These are phyloP conservation scores for Gaertneriomyces semiglobifer DNA, from an alignment of 192 early-diverging fungal species.

Conservation along the genomic window DNA sequence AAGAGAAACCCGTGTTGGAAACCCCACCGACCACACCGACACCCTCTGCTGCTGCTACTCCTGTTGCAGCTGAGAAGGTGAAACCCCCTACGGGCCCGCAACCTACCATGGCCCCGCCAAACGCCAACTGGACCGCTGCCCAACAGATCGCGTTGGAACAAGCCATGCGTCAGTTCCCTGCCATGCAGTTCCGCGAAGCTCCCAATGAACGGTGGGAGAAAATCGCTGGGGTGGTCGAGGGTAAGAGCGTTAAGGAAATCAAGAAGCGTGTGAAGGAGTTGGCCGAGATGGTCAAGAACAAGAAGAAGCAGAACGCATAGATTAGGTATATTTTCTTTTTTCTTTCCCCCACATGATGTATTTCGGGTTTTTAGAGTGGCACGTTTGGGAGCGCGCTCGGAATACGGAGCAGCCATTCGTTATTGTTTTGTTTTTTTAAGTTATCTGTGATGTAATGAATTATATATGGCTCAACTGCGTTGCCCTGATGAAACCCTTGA, in stretches of 20 bases:
- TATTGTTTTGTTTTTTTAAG: no score
- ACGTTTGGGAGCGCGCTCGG: no score
- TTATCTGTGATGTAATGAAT: no score
- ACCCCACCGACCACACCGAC: slow-evolving; percentile 26
- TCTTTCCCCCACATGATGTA: not conserved
- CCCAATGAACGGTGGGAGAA: slow-evolving; percentile 52
- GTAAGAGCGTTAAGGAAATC: slow-evolving; percentile 50
- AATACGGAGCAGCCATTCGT: no score
- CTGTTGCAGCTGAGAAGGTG: slow-evolving; percentile 11
- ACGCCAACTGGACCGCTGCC: slow-evolving; percentile 40
- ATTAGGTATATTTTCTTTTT: not conserved
- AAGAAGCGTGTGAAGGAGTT: slow-evolving; percentile 52
- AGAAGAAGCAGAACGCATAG: slow-evolving; percentile 34
- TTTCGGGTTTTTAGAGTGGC: no score
- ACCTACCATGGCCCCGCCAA: slow-evolving; percentile 28
- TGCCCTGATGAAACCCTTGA: no score
- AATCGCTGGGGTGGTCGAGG: slow-evolving; percentile 44
- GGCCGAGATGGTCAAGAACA: slow-evolving; percentile 40
- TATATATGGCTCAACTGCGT: no score
- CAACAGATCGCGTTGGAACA: slow-evolving; percentile 46
- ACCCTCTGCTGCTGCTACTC: not conserved
- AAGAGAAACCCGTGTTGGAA: slow-evolving; percentile 32
- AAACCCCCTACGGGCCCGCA: slow-evolving; percentile 3
- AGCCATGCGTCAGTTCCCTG: slow-evolving; percentile 48
- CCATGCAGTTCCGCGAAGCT: slow-evolving; percentile 28